phyloP scores from a whole-genome alignment of 257 asterid species.

The Ophiorrhiza pumila region DNA sequence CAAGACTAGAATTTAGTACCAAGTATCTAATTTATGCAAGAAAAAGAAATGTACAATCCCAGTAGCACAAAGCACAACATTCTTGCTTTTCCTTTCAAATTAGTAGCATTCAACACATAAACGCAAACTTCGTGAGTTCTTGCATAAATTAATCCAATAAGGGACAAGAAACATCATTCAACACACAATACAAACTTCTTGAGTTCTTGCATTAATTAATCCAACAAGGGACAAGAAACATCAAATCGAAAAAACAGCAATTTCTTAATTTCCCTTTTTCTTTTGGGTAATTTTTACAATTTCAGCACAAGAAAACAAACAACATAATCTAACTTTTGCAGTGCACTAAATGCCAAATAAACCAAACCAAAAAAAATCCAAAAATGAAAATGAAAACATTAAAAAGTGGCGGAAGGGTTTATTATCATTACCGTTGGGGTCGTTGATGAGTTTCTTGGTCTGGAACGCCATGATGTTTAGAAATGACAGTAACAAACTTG shows the following conservation, averaged over 20 bases:
- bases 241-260: no score
- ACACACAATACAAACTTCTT: neutral
- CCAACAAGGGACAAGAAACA: no score
- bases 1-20: neutral
- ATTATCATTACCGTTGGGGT: conserved; percentile 66
- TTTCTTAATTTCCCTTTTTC: neutral
- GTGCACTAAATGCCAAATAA: neutral
- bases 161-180: neutral
- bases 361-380: neutral
- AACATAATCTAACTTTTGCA: neutral
- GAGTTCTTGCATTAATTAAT: neutral
- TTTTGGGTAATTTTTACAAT: neutral
- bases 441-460: conserved; percentile 86
- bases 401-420: neutral
- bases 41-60: neutral
- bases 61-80: neutral
- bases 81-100: neutral
- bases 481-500: neutral
- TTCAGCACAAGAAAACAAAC: neutral
- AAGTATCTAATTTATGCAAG: neutral
- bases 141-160: neutral
- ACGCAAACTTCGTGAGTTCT: neutral
- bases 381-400: conserved; percentile 10
- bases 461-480: conserved; percentile 46
- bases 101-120: neutral